These are phyloP conservation scores for Metarhizium humberi DNA, from an alignment of 2,329 filamentous ascomycete species.

Conservation along the genomic window DNA sequence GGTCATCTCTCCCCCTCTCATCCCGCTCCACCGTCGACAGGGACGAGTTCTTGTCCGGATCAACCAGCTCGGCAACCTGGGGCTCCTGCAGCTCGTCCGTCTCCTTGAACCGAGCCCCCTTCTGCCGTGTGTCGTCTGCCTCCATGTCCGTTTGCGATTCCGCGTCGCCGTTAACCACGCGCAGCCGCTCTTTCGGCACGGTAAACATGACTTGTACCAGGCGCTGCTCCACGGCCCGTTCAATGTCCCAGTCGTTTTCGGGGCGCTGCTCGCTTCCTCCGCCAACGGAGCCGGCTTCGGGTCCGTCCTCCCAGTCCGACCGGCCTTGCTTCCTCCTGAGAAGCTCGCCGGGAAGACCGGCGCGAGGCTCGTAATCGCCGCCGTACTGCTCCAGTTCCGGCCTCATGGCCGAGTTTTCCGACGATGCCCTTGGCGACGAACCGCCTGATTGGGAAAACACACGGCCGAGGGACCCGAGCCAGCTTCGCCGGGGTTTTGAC, in stretches of 20 bases:
- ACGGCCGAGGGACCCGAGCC: conserved; percentile 59
- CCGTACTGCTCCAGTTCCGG: conserved; percentile 23
- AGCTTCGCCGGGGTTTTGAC: conserved; percentile 46
- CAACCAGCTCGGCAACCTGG: conserved; percentile 30
- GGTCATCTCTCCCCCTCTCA: neutral
- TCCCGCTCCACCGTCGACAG: neutral
- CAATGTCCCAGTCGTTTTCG: conserved; percentile 70
- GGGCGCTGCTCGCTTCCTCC: conserved; percentile 22
- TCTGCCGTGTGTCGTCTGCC: conserved; percentile 1
- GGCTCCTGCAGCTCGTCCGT: conserved; percentile 11
- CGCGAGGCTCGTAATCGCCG: conserved; percentile 35
- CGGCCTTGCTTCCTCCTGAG: conserved; percentile 46
- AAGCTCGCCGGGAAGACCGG: conserved; percentile 37
- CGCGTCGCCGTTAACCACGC: conserved; percentile 80
- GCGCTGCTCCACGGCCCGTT: conserved; percentile 59
- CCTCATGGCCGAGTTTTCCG: conserved; percentile 18
- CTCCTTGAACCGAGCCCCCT: neutral
- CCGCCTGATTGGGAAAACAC: conserved; percentile 43
- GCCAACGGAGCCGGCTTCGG: conserved; percentile 13
- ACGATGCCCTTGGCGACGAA: neutral
- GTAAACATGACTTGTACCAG: conserved; percentile 87
- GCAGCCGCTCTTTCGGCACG: conserved; percentile 73
- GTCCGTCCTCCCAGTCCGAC: conserved; percentile 39
- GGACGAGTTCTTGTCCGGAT: conserved; percentile 17
- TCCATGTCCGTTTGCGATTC: conserved; percentile 8